Evolutionary conservation across 768 basidiomycete genomes (phyloP).

Genomic region (Phaeolepiota aurea): DNA sequence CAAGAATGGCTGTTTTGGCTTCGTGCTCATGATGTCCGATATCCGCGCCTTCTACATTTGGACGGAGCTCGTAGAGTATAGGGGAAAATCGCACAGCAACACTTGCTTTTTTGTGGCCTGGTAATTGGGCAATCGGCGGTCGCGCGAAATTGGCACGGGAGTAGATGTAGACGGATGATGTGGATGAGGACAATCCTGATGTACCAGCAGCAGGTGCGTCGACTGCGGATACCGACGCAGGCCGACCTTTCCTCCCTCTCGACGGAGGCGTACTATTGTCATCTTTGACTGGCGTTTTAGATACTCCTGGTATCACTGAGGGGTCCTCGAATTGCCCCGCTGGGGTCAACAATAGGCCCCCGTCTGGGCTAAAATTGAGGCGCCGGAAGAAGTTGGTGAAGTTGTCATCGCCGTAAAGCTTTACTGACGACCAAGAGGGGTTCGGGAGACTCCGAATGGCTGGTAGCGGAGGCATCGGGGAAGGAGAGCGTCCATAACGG

Average conservation of each 20-base stretch:
- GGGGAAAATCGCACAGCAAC: slow-evolving; percentile 94
- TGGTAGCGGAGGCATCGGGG: slow-evolving; percentile 88
- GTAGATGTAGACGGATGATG: slow-evolving; percentile 83
- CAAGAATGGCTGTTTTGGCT: slow-evolving; percentile 47
- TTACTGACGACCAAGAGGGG: slow-evolving; percentile 57
- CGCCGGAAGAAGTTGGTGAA: slow-evolving; percentile 95
- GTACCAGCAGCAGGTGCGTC: not conserved
- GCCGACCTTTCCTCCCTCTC: slow-evolving; percentile 52
- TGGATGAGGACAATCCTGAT: slow-evolving; percentile 6
- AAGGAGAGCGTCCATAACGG: slow-evolving; percentile 75
- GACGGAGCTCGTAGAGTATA: slow-evolving; percentile 83
- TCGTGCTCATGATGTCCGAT: slow-evolving; percentile 15
- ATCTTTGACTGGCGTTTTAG: slow-evolving; percentile 14
- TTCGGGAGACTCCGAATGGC: slow-evolving; percentile 75
- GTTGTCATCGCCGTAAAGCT: slow-evolving; percentile 92
- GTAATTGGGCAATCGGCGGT: slow-evolving; percentile 89
- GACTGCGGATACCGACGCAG: slow-evolving; percentile 17
- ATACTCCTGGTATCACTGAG: slow-evolving; percentile 34
- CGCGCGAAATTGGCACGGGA: slow-evolving; percentile 90
- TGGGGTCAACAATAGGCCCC: slow-evolving; percentile 86
- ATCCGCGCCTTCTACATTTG: slow-evolving; percentile 32
- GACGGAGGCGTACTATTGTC: slow-evolving; percentile 37
- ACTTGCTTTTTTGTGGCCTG: slow-evolving; percentile 93
- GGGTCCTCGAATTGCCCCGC: slow-evolving; percentile 97
- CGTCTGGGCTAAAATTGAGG: slow-evolving; percentile 91